These are phyloP conservation scores for Fusarium floridanum DNA, from an alignment of 2,329 filamentous ascomycete species.

Conservation along the genomic window DNA sequence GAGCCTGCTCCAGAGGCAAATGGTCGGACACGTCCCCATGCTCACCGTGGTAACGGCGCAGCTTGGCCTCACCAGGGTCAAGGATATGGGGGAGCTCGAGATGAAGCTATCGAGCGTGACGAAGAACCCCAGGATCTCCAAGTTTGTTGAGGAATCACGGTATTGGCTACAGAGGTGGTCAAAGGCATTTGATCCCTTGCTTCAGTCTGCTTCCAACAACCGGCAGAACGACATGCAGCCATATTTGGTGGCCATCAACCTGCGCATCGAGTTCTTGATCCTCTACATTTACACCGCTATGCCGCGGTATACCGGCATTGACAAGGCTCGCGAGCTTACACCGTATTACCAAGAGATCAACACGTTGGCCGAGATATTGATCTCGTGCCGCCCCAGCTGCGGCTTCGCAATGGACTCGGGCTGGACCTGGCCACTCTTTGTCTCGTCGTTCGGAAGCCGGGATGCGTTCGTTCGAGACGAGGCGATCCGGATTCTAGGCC, in stretches of 20 bases:
- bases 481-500: constrained; percentile 55
- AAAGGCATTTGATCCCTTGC: constrained; percentile 54
- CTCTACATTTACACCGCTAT: constrained; percentile 55
- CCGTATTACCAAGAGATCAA: constrained; percentile 59
- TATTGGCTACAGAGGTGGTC: constrained; percentile 57
- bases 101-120: constrained; percentile 49
- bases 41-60: constrained; percentile 49
- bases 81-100: constrained; percentile 46
- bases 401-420: constrained; percentile 61
- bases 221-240: constrained; percentile 35
- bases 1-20: constrained; percentile 53
- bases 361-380: constrained; percentile 53
- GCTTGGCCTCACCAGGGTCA: constrained; percentile 47
- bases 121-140: constrained; percentile 46
- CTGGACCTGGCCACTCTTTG: constrained; percentile 59
- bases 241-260: constrained; percentile 55
- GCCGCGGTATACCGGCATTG: constrained; percentile 54
- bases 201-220: constrained; percentile 44
- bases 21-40: constrained; percentile 54
- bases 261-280: constrained; percentile 59
- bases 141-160: constrained; percentile 53
- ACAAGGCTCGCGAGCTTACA: constrained; percentile 54
- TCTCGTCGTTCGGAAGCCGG: constrained; percentile 57
- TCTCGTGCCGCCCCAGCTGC: constrained; percentile 52
- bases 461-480: constrained; percentile 55